Evolutionary conservation across 2,329 filamentous ascomycete species (phyloP).

Genomic region (Cryphonectria japonica): DNA sequence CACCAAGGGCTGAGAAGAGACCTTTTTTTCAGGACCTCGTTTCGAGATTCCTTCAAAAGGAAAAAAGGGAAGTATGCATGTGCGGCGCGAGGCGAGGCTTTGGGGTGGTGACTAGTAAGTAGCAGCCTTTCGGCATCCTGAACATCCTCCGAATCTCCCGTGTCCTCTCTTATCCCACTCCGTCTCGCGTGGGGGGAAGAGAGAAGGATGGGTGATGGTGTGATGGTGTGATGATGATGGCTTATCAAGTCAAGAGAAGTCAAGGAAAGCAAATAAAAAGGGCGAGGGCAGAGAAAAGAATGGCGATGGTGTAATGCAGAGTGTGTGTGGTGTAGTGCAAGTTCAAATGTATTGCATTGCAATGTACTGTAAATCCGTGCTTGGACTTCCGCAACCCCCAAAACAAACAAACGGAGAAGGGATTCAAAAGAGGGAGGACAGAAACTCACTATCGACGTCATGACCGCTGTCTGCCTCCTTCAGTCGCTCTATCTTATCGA

Average conservation of each 20-base stretch:
- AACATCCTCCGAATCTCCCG: background rate
- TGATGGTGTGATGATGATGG: background rate
- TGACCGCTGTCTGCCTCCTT: constrained; percentile 29
- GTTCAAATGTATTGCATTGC: background rate
- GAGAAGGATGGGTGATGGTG: background rate
- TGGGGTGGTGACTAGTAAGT: background rate
- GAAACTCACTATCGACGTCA: constrained; percentile 41
- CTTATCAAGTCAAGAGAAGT: background rate
- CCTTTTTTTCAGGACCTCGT: background rate
- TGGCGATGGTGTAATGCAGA: background rate
- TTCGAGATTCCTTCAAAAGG: background rate
- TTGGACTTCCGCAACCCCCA: background rate
- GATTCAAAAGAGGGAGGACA: constrained; percentile 11
- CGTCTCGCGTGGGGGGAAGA: background rate
- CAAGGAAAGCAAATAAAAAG: background rate
- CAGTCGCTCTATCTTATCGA: constrained; percentile 12
- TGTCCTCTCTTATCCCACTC: background rate
- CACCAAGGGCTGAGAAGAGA: background rate
- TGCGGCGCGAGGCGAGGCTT: background rate
- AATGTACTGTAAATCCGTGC: constrained; percentile 9
- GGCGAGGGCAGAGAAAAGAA: background rate
- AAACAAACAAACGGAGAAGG: constrained; percentile 14
- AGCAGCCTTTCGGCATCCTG: background rate
- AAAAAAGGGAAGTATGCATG: background rate
- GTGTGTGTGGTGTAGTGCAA: background rate